Conservation (phyloP, 2,329 filamentous ascomycete genomes). For the Apiospora malaysiana region DNA sequence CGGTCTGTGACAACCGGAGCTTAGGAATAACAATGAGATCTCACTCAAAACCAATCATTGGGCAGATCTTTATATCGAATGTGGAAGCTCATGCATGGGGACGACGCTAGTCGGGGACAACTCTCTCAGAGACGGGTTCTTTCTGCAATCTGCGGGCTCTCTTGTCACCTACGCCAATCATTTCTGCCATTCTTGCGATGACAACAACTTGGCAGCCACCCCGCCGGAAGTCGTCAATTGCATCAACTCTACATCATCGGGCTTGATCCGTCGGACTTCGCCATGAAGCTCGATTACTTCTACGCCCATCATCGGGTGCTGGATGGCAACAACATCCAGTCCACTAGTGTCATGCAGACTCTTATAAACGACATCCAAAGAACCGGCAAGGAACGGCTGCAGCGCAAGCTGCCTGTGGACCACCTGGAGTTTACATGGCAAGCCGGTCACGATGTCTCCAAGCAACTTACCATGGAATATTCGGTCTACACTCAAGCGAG, state of each 20-base stretch:
- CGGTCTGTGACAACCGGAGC: neutral
- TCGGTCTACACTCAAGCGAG: neutral
- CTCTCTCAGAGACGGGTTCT: too few species aligned
- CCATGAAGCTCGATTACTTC: neutral
- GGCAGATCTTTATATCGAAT: neutral
- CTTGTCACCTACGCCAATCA: neutral
- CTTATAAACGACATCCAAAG: neutral
- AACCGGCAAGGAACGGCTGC: neutral
- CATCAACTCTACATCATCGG: neutral
- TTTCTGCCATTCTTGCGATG: neutral
- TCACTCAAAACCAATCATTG: neutral
- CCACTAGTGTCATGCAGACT: neutral
- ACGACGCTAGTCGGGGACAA: neutral
- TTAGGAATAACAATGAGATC: neutral
- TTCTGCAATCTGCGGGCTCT: neutral
- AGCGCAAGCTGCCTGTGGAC: neutral
- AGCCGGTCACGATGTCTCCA: neutral
- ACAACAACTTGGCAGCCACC: neutral
- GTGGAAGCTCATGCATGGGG: neutral
- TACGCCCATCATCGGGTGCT: neutral
- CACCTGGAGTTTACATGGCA: neutral
- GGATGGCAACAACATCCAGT: neutral
- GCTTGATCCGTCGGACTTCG: neutral
- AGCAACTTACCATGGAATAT: neutral
- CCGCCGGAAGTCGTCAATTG: neutral